phyloP scores from a whole-genome alignment of 805 yeast genomes.

The Soucietia sequanensis region DNA sequence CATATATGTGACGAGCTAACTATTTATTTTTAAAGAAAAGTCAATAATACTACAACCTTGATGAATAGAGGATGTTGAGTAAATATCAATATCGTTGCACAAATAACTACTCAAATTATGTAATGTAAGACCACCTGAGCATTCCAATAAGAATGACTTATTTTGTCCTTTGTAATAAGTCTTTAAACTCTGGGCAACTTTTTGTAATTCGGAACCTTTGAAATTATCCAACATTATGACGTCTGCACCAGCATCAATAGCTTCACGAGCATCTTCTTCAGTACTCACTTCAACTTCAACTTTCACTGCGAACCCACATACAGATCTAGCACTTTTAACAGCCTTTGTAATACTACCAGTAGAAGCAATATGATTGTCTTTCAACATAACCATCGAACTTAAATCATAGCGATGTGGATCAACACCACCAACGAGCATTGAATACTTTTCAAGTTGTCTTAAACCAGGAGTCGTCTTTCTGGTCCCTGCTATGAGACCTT shows the following conservation, averaged over 20 bases:
- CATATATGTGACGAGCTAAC: too few species aligned
- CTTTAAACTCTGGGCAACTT: slow-evolving; percentile 65
- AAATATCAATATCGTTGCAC: slow-evolving; percentile 80
- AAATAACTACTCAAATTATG: slow-evolving; percentile 64
- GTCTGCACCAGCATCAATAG: slow-evolving; percentile 93
- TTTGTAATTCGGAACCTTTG: slow-evolving; percentile 58
- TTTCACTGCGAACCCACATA: slow-evolving; percentile 85
- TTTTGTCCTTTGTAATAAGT: slow-evolving; percentile 46
- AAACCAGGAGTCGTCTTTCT: slow-evolving; percentile 97
- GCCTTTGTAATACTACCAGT: slow-evolving; percentile 91
- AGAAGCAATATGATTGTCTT: slow-evolving; percentile 91
- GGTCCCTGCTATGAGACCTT: slow-evolving; percentile 91
- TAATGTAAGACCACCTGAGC: slow-evolving; percentile 86
- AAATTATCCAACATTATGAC: slow-evolving; percentile 94
- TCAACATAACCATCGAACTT: slow-evolving; percentile 92
- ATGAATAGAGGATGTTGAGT: slow-evolving; percentile 87
- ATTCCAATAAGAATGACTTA: slow-evolving; percentile 69
- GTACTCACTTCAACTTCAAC: slow-evolving; percentile 90
- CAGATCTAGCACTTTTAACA: slow-evolving; percentile 69
- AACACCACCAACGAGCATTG: slow-evolving; percentile 94
- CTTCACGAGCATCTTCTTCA: slow-evolving; percentile 86
- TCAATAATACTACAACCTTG: slow-evolving; percentile 87
- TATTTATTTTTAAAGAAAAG: slow-evolving; percentile 70
- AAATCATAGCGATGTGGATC: slow-evolving; percentile 91
- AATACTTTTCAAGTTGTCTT: slow-evolving; percentile 82